Evolutionary conservation across 1,284 basidiomycete species (phyloP), one percentile per base, ranked within the genome.

Genomic region (Spongiforma sp.): DNA sequence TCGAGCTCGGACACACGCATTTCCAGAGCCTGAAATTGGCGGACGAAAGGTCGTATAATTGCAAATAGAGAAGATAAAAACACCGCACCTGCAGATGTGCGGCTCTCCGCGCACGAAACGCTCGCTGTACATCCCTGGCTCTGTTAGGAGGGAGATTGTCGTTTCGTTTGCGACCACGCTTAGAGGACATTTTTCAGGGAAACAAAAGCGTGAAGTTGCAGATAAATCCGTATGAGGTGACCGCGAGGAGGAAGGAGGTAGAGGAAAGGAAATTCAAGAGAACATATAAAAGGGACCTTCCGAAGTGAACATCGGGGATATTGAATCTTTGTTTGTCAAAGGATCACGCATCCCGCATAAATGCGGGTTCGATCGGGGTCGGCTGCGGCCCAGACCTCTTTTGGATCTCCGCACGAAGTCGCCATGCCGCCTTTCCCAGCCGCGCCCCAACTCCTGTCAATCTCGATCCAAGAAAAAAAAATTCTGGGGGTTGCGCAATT

Each of bases 131-230:
- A 75, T 97, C 95, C 62, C 95, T 83, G 34, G 95, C 95, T 66
- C 95, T 89, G 74, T 96, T 96, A 39, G 94, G 94, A 67, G 94
- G 94, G 46, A 96, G 87, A 74, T 92, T 93, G 79, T 96, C 93
- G 80, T 96, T 96, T 77, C 94, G 86, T 77, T 96, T 96, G 73
- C 94, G 89, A 66, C 94, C 94, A 71, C 94, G 89, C 79, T 93
- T 93, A 64, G 91, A 93, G 69, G 91, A 91, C 91, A 92, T 93
- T 64, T 59, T 59, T 67, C 65, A 66, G 64, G 56, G 60, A 65
- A 62, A 57, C 24, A 59, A 53, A 32, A 62, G 56, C 46, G 59
- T 50, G 62, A 39, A 30, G 57, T 48, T 56, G 37, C 64, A 60
- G 59, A 57, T 59, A 69, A 66, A 62, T 71, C 65, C 53, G 69